Evolutionary conservation across 1,139 yeast species (phyloP), one percentile per base, ranked within the genome.

Genomic region (Protomyces pachydermus): DNA sequence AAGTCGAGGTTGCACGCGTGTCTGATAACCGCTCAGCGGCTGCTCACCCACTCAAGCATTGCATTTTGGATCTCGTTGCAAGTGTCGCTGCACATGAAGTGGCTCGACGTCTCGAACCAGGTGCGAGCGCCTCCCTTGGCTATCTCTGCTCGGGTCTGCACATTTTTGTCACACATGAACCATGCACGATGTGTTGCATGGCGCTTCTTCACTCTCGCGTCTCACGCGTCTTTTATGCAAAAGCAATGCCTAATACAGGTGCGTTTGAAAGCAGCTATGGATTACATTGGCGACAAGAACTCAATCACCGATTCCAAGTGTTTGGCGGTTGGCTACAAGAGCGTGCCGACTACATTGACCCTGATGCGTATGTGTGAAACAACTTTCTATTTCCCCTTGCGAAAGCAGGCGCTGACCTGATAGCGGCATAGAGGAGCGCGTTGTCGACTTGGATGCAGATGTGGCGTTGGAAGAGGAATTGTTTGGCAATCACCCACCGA

Each of bases 161-260:
- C 67, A 91, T 93, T 0, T 91, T 88, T 72, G 87, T 95, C 1
- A 87, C 96, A 0, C 96, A 91, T 72, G 98, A 95, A 73, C 99
- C 98, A 0, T 95, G 98, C 73, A 82, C 89, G 0, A 95, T 93
- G 98, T 95, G 99, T 72, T 78, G 88, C 8, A 95, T 95, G 99
- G 98, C 98, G 0, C 78, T 95, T 45, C 86, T 91, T 10, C 98
- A 95, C 74, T 91, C 98, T 0, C 79, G 99, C 56, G 81, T 95
- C 1, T 81, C 84, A 14, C 78, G 91, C 65, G 76, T 93, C 48
- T 78, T 88, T 0, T 93, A 86, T 73, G 69, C 88, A 28, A 75
- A 79, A 56, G 74, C 80, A 6, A 79, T 80, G 67, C 69, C 72
- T 0, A 65, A 67, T 16, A 82, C 87, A 0, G 91, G 91, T 1